A percentile compares a stretch with the other conserved stretches of the same genome.
Evolutionary conservation across 1,284 basidiomycete species (phyloP).

Genomic region (Ganoderma resinaceum): DNA sequence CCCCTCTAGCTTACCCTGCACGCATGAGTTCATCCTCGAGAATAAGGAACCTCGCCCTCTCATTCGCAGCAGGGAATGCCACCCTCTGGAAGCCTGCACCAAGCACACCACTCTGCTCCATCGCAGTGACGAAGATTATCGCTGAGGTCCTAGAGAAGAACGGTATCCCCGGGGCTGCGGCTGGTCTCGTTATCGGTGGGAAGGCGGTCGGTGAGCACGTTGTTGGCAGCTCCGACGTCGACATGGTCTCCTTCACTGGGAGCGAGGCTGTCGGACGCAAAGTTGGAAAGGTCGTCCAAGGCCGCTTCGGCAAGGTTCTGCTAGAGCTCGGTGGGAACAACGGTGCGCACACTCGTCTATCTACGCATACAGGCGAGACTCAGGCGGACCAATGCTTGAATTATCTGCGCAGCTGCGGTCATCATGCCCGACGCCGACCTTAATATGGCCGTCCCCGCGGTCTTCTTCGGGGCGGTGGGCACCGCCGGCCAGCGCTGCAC

Average conservation of each 20-base stretch:
- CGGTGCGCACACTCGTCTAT: conserved; percentile 50
- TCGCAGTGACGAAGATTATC: conserved; percentile 89
- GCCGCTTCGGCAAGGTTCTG: conserved; percentile 84
- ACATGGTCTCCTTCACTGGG: conserved; percentile 94
- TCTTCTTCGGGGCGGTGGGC: conserved; percentile 94
- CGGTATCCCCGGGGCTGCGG: conserved; percentile 83
- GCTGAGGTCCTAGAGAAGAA: conserved; percentile 83
- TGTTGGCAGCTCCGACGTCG: conserved; percentile 76
- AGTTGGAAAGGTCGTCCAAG: conserved; percentile 84
- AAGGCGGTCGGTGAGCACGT: conserved; percentile 83
- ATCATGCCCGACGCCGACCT: conserved; percentile 95
- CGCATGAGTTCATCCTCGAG: background rate
- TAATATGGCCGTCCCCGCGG: conserved; percentile 84
- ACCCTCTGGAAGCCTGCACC: conserved; percentile 97
- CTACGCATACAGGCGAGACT: background rate
- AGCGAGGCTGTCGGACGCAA: conserved; percentile 87
- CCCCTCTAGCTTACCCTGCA: background rate
- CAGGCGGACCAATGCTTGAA: background rate
- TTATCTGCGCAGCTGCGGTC: conserved; percentile 71
- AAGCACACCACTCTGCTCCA: conserved; percentile 86
- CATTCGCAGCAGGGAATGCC: conserved; percentile 90
- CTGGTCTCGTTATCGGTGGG: conserved; percentile 84
- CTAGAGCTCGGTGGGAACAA: conserved; percentile 98
- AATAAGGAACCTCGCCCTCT: conserved; percentile 89
- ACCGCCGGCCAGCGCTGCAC: conserved; percentile 97